These are phyloP conservation scores for Medicago ruthenica DNA, from an alignment of 306 rosid species.

Conservation along the genomic window DNA sequence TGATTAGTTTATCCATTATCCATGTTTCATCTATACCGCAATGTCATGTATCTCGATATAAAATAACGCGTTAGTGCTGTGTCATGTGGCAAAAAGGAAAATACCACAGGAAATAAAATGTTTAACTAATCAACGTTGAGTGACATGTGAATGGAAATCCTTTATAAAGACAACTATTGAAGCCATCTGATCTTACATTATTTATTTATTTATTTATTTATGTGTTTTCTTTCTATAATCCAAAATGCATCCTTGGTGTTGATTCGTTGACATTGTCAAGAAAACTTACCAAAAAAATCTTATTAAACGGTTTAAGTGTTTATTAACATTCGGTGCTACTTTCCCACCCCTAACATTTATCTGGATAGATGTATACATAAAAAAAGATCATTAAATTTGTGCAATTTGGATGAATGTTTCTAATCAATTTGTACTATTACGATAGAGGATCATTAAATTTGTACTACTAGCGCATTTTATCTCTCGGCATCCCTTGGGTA, in stretches of 20 bases:
- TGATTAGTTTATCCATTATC: slow-evolving; percentile 41
- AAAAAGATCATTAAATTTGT: no score
- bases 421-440: no score
- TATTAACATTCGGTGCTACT: neutral
- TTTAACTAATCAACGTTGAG: neutral
- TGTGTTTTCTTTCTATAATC: no score
- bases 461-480: no score
- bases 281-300: no score
- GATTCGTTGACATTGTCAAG: neutral
- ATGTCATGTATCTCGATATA: neutral
- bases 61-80: neutral
- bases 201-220: neutral
- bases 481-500: no score
- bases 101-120: neutral
- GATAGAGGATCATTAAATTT: no score
- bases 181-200: neutral
- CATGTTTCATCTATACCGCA: slow-evolving; percentile 2
- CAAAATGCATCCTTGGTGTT: no score
- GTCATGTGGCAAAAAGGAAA: slow-evolving; percentile 13
- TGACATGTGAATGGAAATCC: neutral
- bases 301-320: no score
- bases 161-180: neutral
- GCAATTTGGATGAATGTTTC: no score
- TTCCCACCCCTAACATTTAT: neutral
- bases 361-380: no score